Base-by-base conservation (phyloP, 345 rosid species). In the Gossypium ekmanianum region DNA sequence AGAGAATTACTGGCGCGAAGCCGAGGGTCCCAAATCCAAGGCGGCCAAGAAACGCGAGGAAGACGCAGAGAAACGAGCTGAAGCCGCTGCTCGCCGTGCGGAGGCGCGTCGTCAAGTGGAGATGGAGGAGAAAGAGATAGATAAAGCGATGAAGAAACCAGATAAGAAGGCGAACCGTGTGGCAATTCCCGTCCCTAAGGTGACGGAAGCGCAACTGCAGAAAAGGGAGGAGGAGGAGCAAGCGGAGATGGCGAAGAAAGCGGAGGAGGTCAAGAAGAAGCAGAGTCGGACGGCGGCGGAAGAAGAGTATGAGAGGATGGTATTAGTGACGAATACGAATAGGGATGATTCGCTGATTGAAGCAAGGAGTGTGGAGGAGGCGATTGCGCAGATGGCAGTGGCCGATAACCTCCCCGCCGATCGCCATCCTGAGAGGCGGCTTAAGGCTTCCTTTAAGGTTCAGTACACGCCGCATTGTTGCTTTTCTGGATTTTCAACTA, bases 381-480 rank as follows among this genome's bases (percentile, higher is more conserved):
- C 99, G 2, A 76, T 95, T 34, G 98, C 90, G 24, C 86, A 79
- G 80, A 89, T 95, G 83, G 71, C 85, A 7, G 90, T 93, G 3
- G 50, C 89, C 0, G 98, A 95, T 69, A 86, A 26, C 79, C 86
- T 93, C 62, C 98, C 99, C 0, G 81, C 82, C 18, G 98, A 92
- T 76, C 78, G 87, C 66, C 99, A 93, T 45, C 99, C 99, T 0
- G 99, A 95, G 73, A 87, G 84, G 80, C 84, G 99, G 81, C 93
- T 95, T 17, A 93, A 89, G 84, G 98, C 99, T 22, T 87, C 97
- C 11, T 95, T 92, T 82, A 95, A 95, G 97, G 99, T 91, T 52
- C 71, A 71, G 57, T 17, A 47, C 16, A 44, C 48, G 48, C 48
- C 7, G 41, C 41, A 34, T 4, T 34, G 41, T 10, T 29, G n/a